Evolutionary conservation across 208 protist species (phyloP).

Genomic region (Acanthamoeba divionensis): DNA sequence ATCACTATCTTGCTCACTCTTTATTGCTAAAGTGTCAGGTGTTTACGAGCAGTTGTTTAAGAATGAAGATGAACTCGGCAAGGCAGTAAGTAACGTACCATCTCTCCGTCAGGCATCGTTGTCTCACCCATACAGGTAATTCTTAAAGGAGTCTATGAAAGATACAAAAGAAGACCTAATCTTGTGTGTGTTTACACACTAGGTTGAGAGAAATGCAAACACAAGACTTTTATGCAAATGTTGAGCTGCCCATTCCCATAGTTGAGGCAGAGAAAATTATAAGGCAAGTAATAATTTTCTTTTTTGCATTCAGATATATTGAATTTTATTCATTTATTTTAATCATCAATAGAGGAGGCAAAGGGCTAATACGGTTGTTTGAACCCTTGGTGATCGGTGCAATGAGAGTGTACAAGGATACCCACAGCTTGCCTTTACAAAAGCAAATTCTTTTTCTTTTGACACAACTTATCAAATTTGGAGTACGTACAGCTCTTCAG

Average conservation of each 20-base stretch:
- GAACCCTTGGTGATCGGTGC: constrained; percentile 34
- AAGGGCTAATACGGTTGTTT: constrained; percentile 24
- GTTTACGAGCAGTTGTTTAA: constrained; percentile 26
- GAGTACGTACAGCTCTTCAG: not conserved
- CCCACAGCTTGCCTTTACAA: not conserved
- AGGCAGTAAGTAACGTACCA: not conserved
- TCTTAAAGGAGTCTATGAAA: too few species aligned
- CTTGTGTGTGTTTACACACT: too few species aligned
- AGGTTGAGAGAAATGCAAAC: constrained; percentile 4
- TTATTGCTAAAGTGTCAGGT: not conserved
- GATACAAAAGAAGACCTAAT: too few species aligned
- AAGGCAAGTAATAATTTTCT: not conserved
- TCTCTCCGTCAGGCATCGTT: not conserved
- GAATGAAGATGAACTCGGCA: not conserved
- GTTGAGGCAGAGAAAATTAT: constrained; percentile 51
- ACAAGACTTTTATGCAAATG: not conserved
- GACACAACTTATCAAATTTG: constrained; percentile 43
- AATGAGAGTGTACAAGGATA: constrained; percentile 17
- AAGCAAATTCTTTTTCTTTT: constrained; percentile 2
- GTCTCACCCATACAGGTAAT: constrained; percentile 7
- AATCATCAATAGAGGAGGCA: not conserved
- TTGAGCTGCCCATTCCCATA: constrained; percentile 20
- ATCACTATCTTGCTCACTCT: too few species aligned
- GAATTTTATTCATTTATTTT: not conserved
- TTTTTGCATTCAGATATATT: too few species aligned